A percentile compares a stretch with the other conserved stretches of the same genome.
Conservation (phyloP, 2,329 filamentous ascomycete genomes). For the Trichoderma sp. region DNA sequence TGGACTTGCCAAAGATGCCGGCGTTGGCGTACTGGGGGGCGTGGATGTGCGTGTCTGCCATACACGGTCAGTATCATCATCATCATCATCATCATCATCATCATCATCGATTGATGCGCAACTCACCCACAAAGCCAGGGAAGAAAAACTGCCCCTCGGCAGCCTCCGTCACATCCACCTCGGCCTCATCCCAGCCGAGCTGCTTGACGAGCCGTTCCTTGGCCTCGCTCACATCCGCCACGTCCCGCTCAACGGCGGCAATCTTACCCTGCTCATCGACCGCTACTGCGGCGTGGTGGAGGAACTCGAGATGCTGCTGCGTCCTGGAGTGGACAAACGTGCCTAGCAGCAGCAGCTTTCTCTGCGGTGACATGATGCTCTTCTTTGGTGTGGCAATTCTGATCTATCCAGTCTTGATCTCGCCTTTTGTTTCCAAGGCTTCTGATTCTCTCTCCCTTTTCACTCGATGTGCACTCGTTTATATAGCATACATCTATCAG, state of each 20-base stretch:
- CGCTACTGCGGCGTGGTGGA: constrained; percentile 53
- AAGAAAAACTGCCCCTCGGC: constrained; percentile 72
- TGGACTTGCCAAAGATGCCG: constrained; percentile 91
- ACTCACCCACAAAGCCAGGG: constrained; percentile 74
- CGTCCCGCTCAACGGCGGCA: constrained; percentile 47
- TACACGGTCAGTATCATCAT: not conserved
- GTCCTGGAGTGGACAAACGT: constrained; percentile 57
- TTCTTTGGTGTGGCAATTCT: too few species aligned
- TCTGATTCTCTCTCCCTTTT: not conserved
- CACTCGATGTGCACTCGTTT: not conserved
- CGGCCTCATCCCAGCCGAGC: constrained; percentile 48
- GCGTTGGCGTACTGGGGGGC: constrained; percentile 93
- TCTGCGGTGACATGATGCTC: constrained; percentile 28
- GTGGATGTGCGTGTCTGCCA: constrained; percentile 87
- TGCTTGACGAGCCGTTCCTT: constrained; percentile 40
- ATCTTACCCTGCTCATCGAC: constrained; percentile 56
- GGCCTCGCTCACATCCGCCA: constrained; percentile 35
- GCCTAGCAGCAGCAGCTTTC: constrained; percentile 54
- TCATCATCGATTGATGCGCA: not conserved
- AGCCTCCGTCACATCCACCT: constrained; percentile 42
- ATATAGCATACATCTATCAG: not conserved
- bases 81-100: not conserved
- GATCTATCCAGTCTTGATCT: not conserved
- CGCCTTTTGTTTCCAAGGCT: too few species aligned
- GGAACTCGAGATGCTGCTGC: constrained; percentile 51